Percentiles rank a stretch among this genome's conserved stretches.
These are phyloP conservation scores for Cytospora schulzeri DNA, from an alignment of 2,329 filamentous ascomycete genomes.

Conservation along the genomic window DNA sequence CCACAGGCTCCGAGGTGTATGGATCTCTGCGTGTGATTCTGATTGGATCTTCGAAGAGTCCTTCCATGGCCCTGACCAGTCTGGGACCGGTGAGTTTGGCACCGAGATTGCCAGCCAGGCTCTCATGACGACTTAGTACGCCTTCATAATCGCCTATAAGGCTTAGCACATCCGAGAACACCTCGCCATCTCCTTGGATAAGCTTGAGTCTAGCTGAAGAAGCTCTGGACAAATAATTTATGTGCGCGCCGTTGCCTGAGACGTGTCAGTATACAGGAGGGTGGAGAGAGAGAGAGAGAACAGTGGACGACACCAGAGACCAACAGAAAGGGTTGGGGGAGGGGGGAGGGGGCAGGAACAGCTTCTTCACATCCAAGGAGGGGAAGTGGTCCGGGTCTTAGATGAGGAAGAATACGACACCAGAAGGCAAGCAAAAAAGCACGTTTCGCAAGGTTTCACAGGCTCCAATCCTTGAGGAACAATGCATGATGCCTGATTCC, in stretches of 20 bases:
- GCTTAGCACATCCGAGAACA: conserved; percentile 71
- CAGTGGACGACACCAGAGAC: conserved; percentile 2
- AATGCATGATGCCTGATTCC: background rate
- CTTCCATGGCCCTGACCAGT: conserved; percentile 82
- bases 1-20: conserved; percentile 58
- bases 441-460: too few relatives aligned
- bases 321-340: too few relatives aligned
- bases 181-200: conserved; percentile 62
- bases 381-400: too few relatives aligned
- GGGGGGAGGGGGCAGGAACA: too few relatives aligned
- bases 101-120: conserved; percentile 81
- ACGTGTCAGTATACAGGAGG: conserved; percentile 26
- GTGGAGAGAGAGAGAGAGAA: conserved; percentile 9
- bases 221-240: conserved; percentile 56
- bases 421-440: too few relatives aligned
- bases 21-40: conserved; percentile 57
- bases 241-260: conserved; percentile 43
- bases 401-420: too few relatives aligned
- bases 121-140: conserved; percentile 82
- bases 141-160: conserved; percentile 79
- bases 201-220: conserved; percentile 50
- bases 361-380: too few relatives aligned
- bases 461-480: too few relatives aligned
- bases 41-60: conserved; percentile 81
- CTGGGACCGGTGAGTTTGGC: conserved; percentile 82